Evolutionary conservation across 768 basidiomycete genomes (phyloP).

Genomic region (Tricholoma terreum): DNA sequence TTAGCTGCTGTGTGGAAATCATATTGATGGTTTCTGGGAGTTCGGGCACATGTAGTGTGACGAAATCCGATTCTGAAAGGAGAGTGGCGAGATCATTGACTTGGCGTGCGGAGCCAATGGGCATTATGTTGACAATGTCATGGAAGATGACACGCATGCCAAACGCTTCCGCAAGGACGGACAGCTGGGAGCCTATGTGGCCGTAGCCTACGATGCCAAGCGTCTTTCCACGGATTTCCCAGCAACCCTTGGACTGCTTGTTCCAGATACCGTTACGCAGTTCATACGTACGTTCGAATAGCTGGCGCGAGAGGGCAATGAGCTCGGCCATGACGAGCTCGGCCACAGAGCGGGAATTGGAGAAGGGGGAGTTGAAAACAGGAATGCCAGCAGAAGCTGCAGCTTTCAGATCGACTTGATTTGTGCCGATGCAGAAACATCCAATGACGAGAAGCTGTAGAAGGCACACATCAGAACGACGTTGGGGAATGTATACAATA

Average conservation of each 20-base stretch:
- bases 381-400: constrained; percentile 89
- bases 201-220: constrained; percentile 98
- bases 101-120: constrained; percentile 90
- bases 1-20: constrained; percentile 75
- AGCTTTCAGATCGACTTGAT: constrained; percentile 88
- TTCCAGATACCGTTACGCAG: constrained; percentile 93
- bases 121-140: constrained; percentile 97
- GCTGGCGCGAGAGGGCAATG: constrained; percentile 90
- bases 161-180: constrained; percentile 93
- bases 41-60: constrained; percentile 96
- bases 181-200: constrained; percentile 96
- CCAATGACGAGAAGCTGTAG: constrained; percentile 89
- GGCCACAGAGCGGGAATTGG: constrained; percentile 97
- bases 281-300: constrained; percentile 85
- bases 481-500: neutral
- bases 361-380: constrained; percentile 99
- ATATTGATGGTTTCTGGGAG: constrained; percentile 94
- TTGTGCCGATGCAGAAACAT: constrained; percentile 99
- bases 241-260: constrained; percentile 97
- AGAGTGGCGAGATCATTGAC: constrained; percentile 76
- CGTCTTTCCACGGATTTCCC: constrained; percentile 97
- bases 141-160: constrained; percentile 95
- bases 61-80: constrained; percentile 81
- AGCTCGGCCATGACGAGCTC: constrained; percentile 96
- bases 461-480: neutral